A percentile compares a stretch with the other conserved stretches of the same genome.
Evolutionary conservation across 169 alveolate species (phyloP).

Genomic region (Fabrea salina): DNA sequence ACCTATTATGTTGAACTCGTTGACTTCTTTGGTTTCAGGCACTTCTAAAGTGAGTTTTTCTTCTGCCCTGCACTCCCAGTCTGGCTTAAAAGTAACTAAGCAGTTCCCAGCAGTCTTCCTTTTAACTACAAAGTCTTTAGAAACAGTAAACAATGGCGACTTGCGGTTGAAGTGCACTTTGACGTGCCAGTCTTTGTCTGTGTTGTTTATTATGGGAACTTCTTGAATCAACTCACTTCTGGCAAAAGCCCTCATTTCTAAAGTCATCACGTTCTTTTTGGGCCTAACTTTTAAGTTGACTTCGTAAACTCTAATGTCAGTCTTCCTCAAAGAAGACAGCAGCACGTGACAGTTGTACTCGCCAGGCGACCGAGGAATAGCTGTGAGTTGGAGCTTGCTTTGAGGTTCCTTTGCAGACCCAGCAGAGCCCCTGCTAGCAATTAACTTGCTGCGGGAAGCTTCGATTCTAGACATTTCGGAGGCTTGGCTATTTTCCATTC

Average conservation of each 20-base stretch:
- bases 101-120: slow-evolving; percentile 75
- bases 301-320: slow-evolving; percentile 85
- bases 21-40: slow-evolving; percentile 82
- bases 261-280: slow-evolving; percentile 78
- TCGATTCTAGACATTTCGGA: background rate
- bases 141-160: slow-evolving; percentile 2
- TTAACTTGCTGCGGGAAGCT: background rate
- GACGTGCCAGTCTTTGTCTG: slow-evolving; percentile 86
- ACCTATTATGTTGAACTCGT: slow-evolving; percentile 85
- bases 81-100: slow-evolving; percentile 80
- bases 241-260: slow-evolving; percentile 84
- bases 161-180: slow-evolving; percentile 41
- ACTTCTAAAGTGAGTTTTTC: slow-evolving; percentile 76
- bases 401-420: background rate
- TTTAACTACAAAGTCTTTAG: slow-evolving; percentile 56
- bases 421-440: slow-evolving; percentile 22
- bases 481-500: background rate
- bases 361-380: slow-evolving; percentile 70
- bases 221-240: slow-evolving; percentile 81
- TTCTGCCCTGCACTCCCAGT: slow-evolving; percentile 74
- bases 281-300: slow-evolving; percentile 83
- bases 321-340: slow-evolving; percentile 58
- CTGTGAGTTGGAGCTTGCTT: slow-evolving; percentile 22
- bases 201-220: slow-evolving; percentile 87
- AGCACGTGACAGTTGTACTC: slow-evolving; percentile 70